Evolutionary conservation across 495 filamentous ascomycete species (phyloP).

Genomic region (Schizothecium vesticola): DNA sequence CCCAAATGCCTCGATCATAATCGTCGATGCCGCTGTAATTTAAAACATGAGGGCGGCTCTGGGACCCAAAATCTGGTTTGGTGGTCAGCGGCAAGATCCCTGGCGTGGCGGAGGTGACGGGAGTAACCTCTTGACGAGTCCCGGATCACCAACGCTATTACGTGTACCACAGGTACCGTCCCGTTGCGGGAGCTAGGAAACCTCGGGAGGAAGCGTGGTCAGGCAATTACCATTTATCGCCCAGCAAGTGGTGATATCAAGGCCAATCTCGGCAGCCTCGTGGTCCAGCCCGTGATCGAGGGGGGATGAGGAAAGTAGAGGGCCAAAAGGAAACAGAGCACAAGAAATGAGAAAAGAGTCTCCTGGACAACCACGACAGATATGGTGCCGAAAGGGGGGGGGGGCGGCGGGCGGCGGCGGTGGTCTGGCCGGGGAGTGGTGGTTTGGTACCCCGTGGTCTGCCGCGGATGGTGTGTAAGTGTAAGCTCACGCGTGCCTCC

Average conservation of each 20-base stretch:
- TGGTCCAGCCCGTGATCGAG: constrained; percentile 10
- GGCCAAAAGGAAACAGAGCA: constrained; percentile 9
- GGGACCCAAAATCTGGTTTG: constrained; percentile 6
- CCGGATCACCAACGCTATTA: constrained; percentile 11
- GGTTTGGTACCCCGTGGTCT: constrained; percentile 19
- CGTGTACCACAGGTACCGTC: constrained; percentile 15
- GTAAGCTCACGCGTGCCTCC: constrained; percentile 11
- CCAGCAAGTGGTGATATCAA: constrained; percentile 3
- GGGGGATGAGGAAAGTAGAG: constrained; percentile 1
- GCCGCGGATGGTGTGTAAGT: constrained; percentile 22
- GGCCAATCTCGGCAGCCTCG: constrained; percentile 1
- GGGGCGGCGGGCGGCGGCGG: background rate
- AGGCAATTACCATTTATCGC: constrained; percentile 13
- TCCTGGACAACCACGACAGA: constrained; percentile 23
- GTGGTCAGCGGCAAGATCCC: constrained; percentile 19
- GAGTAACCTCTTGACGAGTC: constrained; percentile 20
- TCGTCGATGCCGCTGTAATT: constrained; percentile 13
- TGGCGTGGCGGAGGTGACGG: constrained; percentile 15
- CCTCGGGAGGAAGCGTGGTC: background rate
- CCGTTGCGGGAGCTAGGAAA: constrained; percentile 13
- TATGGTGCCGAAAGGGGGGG: constrained; percentile 14
- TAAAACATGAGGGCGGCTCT: constrained; percentile 12
- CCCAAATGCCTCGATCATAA: constrained; percentile 22
- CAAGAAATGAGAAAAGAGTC: constrained; percentile 14
- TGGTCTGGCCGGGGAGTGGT: constrained; percentile 7